Evolutionary conservation across 139 green algal species (phyloP).

Genomic region (Tetradesmus obliquus): DNA sequence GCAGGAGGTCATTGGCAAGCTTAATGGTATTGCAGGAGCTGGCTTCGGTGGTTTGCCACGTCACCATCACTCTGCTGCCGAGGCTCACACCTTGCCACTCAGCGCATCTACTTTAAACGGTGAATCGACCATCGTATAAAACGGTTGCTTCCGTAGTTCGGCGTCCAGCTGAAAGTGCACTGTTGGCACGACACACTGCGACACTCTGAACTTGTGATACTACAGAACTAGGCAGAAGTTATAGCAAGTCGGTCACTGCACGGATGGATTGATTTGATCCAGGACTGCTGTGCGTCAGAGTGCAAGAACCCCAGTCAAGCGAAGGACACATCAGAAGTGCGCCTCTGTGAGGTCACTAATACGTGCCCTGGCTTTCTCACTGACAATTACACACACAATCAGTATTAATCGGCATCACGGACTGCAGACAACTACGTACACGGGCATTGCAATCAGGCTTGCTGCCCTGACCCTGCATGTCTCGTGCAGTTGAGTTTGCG

Average conservation of each 20-base stretch:
- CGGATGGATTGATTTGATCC: background rate
- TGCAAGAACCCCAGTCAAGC: background rate
- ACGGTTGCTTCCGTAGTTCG: too few relatives aligned
- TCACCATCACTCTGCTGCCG: conserved; percentile 1
- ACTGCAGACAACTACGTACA: background rate
- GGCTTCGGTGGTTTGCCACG: background rate
- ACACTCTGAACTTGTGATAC: background rate
- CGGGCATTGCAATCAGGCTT: background rate
- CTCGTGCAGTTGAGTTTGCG: background rate
- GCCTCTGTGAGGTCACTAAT: background rate
- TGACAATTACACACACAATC: background rate
- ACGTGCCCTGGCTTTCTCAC: background rate
- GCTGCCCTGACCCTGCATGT: background rate
- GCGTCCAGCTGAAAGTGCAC: background rate
- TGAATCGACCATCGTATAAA: conserved; percentile 36
- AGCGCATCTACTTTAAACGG: conserved; percentile 57
- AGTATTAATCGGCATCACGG: background rate
- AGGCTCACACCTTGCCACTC: conserved; percentile 39
- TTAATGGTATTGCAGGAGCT: background rate
- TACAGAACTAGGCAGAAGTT: background rate
- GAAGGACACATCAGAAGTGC: background rate
- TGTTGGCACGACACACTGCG: background rate
- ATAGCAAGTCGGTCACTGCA: background rate
- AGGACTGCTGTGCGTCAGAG: background rate
- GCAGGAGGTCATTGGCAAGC: background rate